These are phyloP conservation scores for Cairneyella variabilis DNA, from an alignment of 495 filamentous ascomycete genomes.

Conservation along the genomic window DNA sequence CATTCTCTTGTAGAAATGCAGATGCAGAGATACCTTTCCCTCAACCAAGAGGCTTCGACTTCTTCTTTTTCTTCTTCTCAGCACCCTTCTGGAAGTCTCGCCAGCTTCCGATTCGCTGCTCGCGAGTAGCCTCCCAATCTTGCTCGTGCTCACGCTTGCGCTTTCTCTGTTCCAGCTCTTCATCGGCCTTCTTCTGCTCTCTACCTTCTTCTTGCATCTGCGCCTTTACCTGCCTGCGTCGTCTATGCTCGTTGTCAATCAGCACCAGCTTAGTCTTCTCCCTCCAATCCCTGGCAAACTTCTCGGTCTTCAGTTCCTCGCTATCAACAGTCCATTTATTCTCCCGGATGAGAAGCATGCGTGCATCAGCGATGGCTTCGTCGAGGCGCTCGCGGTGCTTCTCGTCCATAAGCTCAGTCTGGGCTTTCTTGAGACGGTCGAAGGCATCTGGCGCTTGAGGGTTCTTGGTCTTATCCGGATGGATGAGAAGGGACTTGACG, in stretches of 20 bases:
- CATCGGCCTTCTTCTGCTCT: slow-evolving; percentile 81
- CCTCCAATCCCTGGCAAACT: slow-evolving; percentile 81
- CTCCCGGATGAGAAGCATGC: slow-evolving; percentile 89
- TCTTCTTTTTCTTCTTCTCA: slow-evolving; percentile 87
- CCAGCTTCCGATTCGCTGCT: slow-evolving; percentile 92
- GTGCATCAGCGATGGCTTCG: slow-evolving; percentile 93
- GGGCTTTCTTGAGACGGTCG: slow-evolving; percentile 92
- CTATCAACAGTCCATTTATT: slow-evolving; percentile 88
- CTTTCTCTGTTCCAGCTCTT: slow-evolving; percentile 83
- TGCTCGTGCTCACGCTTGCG: slow-evolving; percentile 88
- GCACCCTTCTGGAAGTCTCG: slow-evolving; percentile 78
- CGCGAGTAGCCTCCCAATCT: slow-evolving; percentile 90
- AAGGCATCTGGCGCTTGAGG: slow-evolving; percentile 91
- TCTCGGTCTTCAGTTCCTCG: slow-evolving; percentile 74
- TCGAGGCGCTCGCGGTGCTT: slow-evolving; percentile 83
- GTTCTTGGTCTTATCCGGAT: slow-evolving; percentile 96
- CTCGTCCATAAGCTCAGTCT: slow-evolving; percentile 87
- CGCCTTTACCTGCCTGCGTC: slow-evolving; percentile 83
- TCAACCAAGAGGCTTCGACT: slow-evolving; percentile 77
- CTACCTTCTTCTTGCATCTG: slow-evolving; percentile 96
- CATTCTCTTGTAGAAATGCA: too few species aligned
- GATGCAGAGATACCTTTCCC: background rate
- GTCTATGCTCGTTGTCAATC: slow-evolving; percentile 84
- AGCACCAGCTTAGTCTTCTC: slow-evolving; percentile 90
- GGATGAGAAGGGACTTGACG: slow-evolving; percentile 95